A percentile compares a stretch with the other conserved stretches of the same genome.
phyloP scores from a whole-genome alignment of 1,139 yeast species.

The Geotrichum histeridarum region DNA sequence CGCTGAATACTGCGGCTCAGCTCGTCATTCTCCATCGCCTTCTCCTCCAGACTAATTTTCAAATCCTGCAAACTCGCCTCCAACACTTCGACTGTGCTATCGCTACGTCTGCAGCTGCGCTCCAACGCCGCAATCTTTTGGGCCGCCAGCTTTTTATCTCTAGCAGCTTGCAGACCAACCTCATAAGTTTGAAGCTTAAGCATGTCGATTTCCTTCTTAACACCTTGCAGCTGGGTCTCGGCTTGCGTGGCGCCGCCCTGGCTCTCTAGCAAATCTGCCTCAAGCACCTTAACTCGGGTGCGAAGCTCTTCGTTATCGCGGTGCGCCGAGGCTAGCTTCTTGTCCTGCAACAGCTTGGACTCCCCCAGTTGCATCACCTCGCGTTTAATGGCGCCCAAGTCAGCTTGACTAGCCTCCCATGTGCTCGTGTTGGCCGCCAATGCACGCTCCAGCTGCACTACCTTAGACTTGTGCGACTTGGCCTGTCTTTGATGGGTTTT shows the following conservation, averaged over 20 bases:
- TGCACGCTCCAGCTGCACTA: background rate
- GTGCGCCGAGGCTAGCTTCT: background rate
- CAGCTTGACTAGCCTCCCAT: background rate
- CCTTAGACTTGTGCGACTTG: background rate
- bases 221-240: background rate
- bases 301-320: background rate
- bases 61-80: slow-evolving; percentile 35
- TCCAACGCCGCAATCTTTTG: slow-evolving; percentile 28
- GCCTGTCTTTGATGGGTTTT: background rate
- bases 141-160: background rate
- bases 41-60: slow-evolving; percentile 37
- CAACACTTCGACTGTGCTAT: slow-evolving; percentile 27
- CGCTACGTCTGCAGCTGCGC: slow-evolving; percentile 30
- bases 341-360: too few relatives aligned
- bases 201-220: background rate
- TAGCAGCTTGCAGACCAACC: background rate
- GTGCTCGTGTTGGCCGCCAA: background rate
- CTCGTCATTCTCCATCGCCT: slow-evolving; percentile 39
- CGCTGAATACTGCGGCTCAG: slow-evolving; percentile 32
- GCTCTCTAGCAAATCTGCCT: background rate
- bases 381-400: background rate
- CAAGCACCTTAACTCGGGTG: background rate
- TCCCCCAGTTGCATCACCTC: background rate
- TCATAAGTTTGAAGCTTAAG: background rate
- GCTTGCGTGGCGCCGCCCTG: background rate